Conservation (phyloP, 805 yeast genomes). For the Wickerhamiella allomyrinae region DNA sequence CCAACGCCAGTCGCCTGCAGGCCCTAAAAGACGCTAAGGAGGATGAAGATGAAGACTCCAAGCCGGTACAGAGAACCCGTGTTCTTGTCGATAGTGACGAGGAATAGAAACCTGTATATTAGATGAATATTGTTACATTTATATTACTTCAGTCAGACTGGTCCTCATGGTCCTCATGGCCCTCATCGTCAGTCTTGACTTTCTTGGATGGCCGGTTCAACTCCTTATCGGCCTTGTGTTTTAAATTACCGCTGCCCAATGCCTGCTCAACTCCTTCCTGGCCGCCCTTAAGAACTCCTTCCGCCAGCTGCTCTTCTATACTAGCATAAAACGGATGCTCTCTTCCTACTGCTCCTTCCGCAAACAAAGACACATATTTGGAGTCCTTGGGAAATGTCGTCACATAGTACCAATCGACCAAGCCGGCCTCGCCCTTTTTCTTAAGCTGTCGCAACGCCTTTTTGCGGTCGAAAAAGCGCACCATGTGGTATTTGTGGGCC, state of each 20-base stretch:
- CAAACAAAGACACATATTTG: slow-evolving; percentile 70
- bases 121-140: not conserved
- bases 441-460: slow-evolving; percentile 66
- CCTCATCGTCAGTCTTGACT: slow-evolving; percentile 17
- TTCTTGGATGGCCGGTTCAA: slow-evolving; percentile 7
- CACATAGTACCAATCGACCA: slow-evolving; percentile 54
- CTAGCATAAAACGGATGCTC: slow-evolving; percentile 35
- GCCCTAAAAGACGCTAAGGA: slow-evolving; percentile 3
- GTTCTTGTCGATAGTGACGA: slow-evolving; percentile 1
- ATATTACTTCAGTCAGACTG: not conserved
- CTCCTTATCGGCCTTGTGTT: not conserved
- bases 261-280: slow-evolving; percentile 31
- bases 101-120: not conserved
- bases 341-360: slow-evolving; percentile 32
- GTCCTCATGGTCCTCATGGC: slow-evolving; percentile 18
- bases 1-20: slow-evolving; percentile 12
- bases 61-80: slow-evolving; percentile 1
- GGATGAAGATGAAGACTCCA: slow-evolving; percentile 1
- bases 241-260: slow-evolving; percentile 3
- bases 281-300: slow-evolving; percentile 43
- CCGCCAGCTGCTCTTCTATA: slow-evolving; percentile 37
- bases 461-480: slow-evolving; percentile 78
- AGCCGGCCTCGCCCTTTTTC: slow-evolving; percentile 24
- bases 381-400: slow-evolving; percentile 63
- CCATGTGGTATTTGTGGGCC: slow-evolving; percentile 78